Conservation (phyloP, 768 basidiomycete genomes). For the Lepiota brunneoincarnata region DNA sequence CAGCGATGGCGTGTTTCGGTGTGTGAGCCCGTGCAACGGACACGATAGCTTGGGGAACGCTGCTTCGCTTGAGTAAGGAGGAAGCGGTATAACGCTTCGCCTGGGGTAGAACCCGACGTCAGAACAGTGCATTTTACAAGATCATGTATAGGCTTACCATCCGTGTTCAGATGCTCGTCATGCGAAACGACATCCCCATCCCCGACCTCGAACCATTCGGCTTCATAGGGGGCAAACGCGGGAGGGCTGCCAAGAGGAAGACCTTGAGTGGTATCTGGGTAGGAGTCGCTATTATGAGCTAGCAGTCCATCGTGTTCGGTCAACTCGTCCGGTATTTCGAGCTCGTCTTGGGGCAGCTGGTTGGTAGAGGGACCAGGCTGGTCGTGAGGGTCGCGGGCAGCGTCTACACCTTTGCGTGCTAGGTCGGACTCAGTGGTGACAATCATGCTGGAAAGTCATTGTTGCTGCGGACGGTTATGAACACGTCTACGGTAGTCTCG, state of each 20-base stretch:
- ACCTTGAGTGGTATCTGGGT: not conserved
- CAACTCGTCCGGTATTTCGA: too few species aligned
- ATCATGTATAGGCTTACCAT: conserved; percentile 33
- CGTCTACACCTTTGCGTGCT: not conserved
- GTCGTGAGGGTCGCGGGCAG: not conserved
- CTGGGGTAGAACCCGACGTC: conserved; percentile 11
- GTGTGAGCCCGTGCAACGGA: conserved; percentile 57
- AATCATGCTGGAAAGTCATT: not conserved
- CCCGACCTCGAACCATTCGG: conserved; percentile 50
- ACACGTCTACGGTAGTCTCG: too few species aligned
- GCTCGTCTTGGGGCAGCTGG: not conserved
- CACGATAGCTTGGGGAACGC: conserved; percentile 38
- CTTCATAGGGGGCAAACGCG: conserved; percentile 58
- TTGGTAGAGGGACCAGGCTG: not conserved
- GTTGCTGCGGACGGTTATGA: not conserved
- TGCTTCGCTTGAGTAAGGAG: conserved; percentile 52
- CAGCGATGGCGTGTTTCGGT: conserved; percentile 47
- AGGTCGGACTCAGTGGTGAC: not conserved
- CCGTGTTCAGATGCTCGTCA: conserved; percentile 65
- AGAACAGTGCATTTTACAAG: not conserved
- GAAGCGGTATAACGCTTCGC: conserved; percentile 71
- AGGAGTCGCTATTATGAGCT: not conserved
- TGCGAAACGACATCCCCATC: conserved; percentile 62
- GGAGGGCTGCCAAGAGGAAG: conserved; percentile 52
- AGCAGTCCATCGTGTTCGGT: not conserved